Conservation (phyloP, 1,139 yeast species). For the Lodderomyces pseudojiufengensis region DNA sequence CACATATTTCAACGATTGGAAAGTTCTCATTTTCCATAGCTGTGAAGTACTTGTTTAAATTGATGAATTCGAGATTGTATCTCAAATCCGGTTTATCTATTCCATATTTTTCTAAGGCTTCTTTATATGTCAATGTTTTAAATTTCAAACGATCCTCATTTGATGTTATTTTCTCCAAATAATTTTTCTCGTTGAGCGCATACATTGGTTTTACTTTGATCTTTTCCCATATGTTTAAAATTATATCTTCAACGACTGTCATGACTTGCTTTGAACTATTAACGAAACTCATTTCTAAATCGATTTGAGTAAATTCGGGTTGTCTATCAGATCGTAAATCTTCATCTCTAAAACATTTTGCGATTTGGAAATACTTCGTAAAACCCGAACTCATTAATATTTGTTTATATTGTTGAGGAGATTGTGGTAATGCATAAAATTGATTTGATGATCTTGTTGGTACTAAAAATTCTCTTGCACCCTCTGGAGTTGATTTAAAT, state of each 20-base stretch:
- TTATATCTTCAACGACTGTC: constrained; percentile 56
- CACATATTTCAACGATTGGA: constrained; percentile 70
- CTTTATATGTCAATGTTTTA: constrained; percentile 53
- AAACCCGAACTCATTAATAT: constrained; percentile 92
- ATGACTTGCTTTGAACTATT: constrained; percentile 63
- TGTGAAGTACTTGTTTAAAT: constrained; percentile 41
- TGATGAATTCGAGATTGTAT: constrained; percentile 49
- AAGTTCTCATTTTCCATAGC: constrained; percentile 38
- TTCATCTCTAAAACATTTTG: constrained; percentile 93
- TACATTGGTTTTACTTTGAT: constrained; percentile 40
- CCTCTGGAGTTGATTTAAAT: constrained; percentile 96
- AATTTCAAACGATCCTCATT: constrained; percentile 23
- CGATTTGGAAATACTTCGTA: constrained; percentile 80
- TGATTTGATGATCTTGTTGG: constrained; percentile 68
- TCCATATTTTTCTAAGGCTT: constrained; percentile 74
- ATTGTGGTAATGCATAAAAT: constrained; percentile 91
- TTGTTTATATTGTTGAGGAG: constrained; percentile 97
- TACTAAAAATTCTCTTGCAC: constrained; percentile 92
- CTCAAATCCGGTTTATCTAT: constrained; percentile 94
- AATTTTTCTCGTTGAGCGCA: constrained; percentile 23
- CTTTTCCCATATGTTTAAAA: constrained; percentile 54
- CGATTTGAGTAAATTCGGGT: constrained; percentile 96
- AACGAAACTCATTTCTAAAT: constrained; percentile 88
- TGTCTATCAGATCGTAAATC: constrained; percentile 93
- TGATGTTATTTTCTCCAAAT: constrained; percentile 22